These are phyloP conservation scores for Penicillium taxi DNA, from an alignment of 495 filamentous ascomycete species.

Conservation along the genomic window DNA sequence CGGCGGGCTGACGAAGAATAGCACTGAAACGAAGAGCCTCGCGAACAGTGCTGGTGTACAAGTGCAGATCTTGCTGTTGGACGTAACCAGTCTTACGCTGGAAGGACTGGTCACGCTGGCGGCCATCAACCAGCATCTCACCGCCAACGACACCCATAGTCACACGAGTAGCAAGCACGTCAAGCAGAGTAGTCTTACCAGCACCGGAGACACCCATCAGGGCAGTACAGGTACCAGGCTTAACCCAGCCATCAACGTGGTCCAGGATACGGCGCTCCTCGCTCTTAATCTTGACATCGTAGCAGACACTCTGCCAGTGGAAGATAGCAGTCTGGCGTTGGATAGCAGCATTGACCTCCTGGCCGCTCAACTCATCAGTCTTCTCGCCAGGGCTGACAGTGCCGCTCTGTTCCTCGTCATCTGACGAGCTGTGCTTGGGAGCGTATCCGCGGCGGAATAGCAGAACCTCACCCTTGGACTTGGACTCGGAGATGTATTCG, in stretches of 20 bases:
- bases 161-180: constrained; percentile 51
- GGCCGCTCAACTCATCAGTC: constrained; percentile 31
- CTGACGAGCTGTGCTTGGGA: constrained; percentile 15
- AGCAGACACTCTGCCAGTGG: constrained; percentile 69
- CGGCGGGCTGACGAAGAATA: constrained; percentile 68
- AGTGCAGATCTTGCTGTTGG: constrained; percentile 91
- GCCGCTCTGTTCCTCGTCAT: constrained; percentile 26
- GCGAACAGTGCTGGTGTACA: constrained; percentile 76
- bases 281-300: constrained; percentile 55
- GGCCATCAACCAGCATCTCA: constrained; percentile 48
- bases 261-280: constrained; percentile 52
- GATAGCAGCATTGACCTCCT: constrained; percentile 32
- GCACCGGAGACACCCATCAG: constrained; percentile 57
- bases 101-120: constrained; percentile 62
- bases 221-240: constrained; percentile 61
- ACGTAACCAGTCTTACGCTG: constrained; percentile 92
- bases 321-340: constrained; percentile 60
- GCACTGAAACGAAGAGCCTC: constrained; percentile 79
- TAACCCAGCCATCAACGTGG: constrained; percentile 58
- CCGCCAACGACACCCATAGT: constrained; percentile 47
- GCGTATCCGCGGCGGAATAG: constrained; percentile 43
- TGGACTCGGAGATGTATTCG: constrained; percentile 42
- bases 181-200: constrained; percentile 60
- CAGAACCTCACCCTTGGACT: constrained; percentile 46
- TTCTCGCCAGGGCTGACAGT: constrained; percentile 29